Evolutionary conservation across 179 eudicot species (phyloP).

Genomic region (Dionaea muscipula): DNA sequence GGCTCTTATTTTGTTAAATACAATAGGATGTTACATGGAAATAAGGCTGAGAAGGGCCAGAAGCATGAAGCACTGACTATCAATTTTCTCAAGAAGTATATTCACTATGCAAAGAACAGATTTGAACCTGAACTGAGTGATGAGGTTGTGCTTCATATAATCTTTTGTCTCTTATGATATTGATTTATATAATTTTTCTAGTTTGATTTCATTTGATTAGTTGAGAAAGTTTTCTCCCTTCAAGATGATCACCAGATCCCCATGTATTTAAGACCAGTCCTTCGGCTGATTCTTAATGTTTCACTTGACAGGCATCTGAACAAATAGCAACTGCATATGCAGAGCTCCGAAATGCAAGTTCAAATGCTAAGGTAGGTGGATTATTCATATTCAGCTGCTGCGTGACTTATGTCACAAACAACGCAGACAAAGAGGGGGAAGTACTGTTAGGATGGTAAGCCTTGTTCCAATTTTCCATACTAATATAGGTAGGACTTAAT

Average conservation of each 20-base stretch:
- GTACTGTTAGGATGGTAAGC: neutral
- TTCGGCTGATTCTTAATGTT: conserved; percentile 10
- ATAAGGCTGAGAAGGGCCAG: conserved; percentile 41
- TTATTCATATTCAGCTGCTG: too few relatives aligned
- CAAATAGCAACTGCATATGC: conserved; percentile 92
- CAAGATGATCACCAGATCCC: neutral
- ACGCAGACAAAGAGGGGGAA: too few relatives aligned
- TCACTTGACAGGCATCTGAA: conserved; percentile 71
- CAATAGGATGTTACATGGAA: conserved; percentile 84
- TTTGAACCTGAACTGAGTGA: conserved; percentile 91
- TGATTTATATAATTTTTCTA: neutral
- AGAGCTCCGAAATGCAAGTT: conserved; percentile 80
- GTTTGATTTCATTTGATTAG: neutral
- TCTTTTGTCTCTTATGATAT: neutral
- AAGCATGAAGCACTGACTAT: conserved; percentile 71
- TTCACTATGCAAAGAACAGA: conserved; percentile 90
- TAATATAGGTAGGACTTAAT: neutral
- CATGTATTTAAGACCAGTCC: neutral
- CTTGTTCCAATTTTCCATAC: neutral
- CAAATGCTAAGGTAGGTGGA: conserved; percentile 62
- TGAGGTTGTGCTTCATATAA: conserved; percentile 40
- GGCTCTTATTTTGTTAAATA: conserved; percentile 64
- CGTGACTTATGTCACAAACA: too few relatives aligned
- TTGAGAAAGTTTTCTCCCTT: neutral
- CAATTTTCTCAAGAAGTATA: conserved; percentile 88